Evolutionary conservation across 768 basidiomycete genomes (phyloP), one percentile per base, ranked within the genome.

Genomic region (Auriscalpium vulgare): DNA sequence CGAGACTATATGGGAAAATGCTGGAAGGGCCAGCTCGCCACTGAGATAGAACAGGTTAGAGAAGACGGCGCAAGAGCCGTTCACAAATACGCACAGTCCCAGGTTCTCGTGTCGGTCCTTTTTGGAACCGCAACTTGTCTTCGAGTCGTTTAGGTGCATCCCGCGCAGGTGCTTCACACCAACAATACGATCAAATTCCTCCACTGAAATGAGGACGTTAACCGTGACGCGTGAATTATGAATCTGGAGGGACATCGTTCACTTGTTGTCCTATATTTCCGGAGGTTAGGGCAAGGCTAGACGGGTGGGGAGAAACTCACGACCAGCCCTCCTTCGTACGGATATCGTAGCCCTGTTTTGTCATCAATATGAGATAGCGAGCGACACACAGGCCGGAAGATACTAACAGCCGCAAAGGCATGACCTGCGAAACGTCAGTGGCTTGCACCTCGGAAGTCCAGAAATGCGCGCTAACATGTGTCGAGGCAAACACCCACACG

Each of bases 91-190:
- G 59, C 64, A 89, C 87, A 88, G 67, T 19, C 92, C 92, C 38
- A 94, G 84, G 59, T 91, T 93, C 67, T 91, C 84, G 61, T 94
- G 92, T 40, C 88, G 71, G 63, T 94, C 92, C 60, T 81, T 84
- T 61, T 78, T 84, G 11, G 85, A 84, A 3, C 75, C 78, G 11
- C 81, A 73, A 1, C 71, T 73, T 9, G 77, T 78, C 67, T 90
- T 89, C 11, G 87, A 88, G 66, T 93, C 91, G 65, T 95, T 95
- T 47, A 93, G 66, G 63, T 95, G 92, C 80, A 93, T 86, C 1
- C 85, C 91, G 4, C 82, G 77, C 14, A 94, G 80, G 65, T 91
- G 93, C 11, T 74, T 66, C 23, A 89, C 62, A 2, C 92, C 89
- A 3, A 95, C 75, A 57, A 79, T 71, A n/a, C 74, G 63, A 36